Base-by-base conservation (phyloP, 192 early-diverging fungal species). In the Allomyces arbusculus region DNA sequence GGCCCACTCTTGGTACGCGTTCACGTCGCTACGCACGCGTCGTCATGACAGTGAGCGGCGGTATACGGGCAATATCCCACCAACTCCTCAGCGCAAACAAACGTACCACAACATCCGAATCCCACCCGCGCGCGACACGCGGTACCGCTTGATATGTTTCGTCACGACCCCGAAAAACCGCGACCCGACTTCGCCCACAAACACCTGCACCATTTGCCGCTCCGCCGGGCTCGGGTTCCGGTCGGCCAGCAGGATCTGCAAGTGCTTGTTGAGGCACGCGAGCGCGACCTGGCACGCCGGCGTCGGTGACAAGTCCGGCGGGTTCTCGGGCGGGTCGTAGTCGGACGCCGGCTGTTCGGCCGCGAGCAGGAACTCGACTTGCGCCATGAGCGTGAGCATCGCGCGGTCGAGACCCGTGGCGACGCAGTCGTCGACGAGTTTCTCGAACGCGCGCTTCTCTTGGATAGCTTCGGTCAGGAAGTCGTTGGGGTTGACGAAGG, bases 391-490 rank as follows among this genome's bases (percentile, higher is more conserved):
- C 16, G 16, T 50, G 74, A 87, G 84, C 62, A 98, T 96, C 44
- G 87, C 82, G 68, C 87, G 86, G 78, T 98, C 93, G 84, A 98
- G 84, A 10, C 95, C 95, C 22, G 78, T 74, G 0, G 95, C 95
- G 4, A 96, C 91, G 19, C 82, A 79, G 65, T 98, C 92, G 70
- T 98, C 95, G 40, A 92, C 75, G 28, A 87, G 63, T 6, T 84
- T 78, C 74, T 95, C 93, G 76, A 94, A 86, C 3, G 77, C 72
- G 71, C 90, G 89, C 66, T 95, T 94, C 68, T 98, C 95, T 68
- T 94, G 86, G 67, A 91, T 90, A 66, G 89, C 84, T 16, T 85
- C 85, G 68, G 88, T 91, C 61, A 98, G 78, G 72, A 96, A 95
- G 73, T 98, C 95, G 24, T 79, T 73, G 74, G 89, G 90, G 74